Evolutionary conservation across 2,329 filamentous ascomycete genomes (phyloP), one percentile per base, ranked within the genome.

Genomic region (Fusarium anthophilum): DNA sequence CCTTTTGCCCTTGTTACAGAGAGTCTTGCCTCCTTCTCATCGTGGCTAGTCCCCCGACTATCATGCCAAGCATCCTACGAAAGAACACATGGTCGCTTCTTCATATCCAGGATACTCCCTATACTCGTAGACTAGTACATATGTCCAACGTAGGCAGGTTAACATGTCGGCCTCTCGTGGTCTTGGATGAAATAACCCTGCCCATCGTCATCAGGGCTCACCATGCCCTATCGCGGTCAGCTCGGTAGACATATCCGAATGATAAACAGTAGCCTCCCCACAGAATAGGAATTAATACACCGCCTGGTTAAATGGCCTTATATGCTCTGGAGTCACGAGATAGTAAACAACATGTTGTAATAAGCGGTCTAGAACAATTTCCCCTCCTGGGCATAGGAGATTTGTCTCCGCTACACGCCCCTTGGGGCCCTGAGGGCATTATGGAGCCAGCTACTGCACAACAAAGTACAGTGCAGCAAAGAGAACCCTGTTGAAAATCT

Each of bases 291-390:
- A 41, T 37, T 8, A 26, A 68, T 58, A 71, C 70, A 74, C 70
- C 70, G 66, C 70, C 50, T 39, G 38, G 30, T 38, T 28, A 45
- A 73, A 65, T 61, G 60, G 61, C 63, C 67, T 71, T 48, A 50
- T 69, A 22, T 47, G 8, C 24, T 55, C 35, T 63, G 15, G 30
- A 32, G 57, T 61, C 57, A 63, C 38, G n/a, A 53, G 53, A 71
- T 44, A 37, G 45, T 43, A 35, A 38, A 43, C 63, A 37, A 14
- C 41, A 41, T 57, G 18, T 51, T 51, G 35, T 48, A 39, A 70
- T 38, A 20, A 51, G 66, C 66, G 71, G 71, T 73, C 71, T 73
- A 60, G 71, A 72, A 55, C 71, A 39, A 24, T 35, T 28, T 37
- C 17, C 28, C n/a, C 39, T 47, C 48, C 24, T 41, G 37, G 45